phyloP scores from a whole-genome alignment of 306 rosid species.

The Gillenia trifoliata region DNA sequence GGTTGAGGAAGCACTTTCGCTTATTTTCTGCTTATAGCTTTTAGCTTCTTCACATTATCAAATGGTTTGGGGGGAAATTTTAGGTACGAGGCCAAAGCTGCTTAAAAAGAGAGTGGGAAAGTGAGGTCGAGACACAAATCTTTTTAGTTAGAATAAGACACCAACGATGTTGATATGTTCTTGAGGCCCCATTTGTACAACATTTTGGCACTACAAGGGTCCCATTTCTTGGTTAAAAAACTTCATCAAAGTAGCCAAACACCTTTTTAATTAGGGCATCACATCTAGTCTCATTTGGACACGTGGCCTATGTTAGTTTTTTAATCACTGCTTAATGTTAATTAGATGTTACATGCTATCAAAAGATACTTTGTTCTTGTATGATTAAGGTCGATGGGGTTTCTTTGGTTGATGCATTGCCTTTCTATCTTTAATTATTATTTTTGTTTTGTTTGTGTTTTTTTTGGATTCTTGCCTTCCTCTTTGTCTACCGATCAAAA shows the following conservation, averaged over 20 bases:
- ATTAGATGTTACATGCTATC: constrained; percentile 16
- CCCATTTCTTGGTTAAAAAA: not conserved
- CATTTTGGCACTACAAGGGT: constrained; percentile 4
- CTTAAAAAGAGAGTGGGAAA: constrained; percentile 16
- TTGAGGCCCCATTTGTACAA: constrained; percentile 12
- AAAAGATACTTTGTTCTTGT: constrained; percentile 12
- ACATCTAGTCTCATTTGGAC: constrained; percentile 6
- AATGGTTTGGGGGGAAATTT: not conserved
- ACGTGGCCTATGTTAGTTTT: not conserved
- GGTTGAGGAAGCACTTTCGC: not conserved
- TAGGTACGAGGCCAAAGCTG: constrained; percentile 1
- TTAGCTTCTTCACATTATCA: not conserved
- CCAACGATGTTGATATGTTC: constrained; percentile 1
- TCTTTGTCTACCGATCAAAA: not conserved
- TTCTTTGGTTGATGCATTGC: constrained; percentile 11
- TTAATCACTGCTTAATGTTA: not conserved
- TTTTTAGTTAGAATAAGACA: constrained; percentile 12
- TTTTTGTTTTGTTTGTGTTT: not conserved
- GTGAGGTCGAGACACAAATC: not conserved
- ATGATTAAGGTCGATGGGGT: constrained; percentile 3
- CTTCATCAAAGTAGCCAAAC: constrained; percentile 13
- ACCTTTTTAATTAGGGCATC: constrained; percentile 1
- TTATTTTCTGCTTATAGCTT: not conserved
- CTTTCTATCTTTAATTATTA: constrained; percentile 1
- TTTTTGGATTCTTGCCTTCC: not conserved